A percentile compares a stretch with the other conserved stretches of the same genome.
phyloP scores from a whole-genome alignment of 768 basidiomycete genomes.

The Serendipita vermifera region DNA sequence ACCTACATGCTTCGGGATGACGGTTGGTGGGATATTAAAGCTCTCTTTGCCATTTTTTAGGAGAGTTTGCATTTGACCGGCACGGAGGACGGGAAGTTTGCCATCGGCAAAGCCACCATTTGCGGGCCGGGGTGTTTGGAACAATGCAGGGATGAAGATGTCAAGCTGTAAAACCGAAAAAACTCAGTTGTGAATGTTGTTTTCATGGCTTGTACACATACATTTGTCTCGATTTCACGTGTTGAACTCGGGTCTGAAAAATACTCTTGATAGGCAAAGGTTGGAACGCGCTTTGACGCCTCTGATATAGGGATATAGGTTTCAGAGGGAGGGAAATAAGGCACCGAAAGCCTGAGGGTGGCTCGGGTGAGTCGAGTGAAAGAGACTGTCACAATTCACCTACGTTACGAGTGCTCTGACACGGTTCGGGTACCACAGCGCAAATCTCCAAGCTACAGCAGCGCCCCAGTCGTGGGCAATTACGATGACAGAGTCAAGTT shows the following conservation, averaged over 20 bases:
- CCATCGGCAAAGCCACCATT: neutral
- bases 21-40: neutral
- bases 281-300: conserved; percentile 38
- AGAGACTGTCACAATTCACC: conserved; percentile 18
- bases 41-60: neutral
- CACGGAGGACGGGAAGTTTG: neutral
- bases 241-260: conserved; percentile 43
- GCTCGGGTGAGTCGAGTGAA: neutral
- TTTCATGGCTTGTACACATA: conserved; percentile 27
- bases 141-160: conserved; percentile 6
- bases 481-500: conserved; percentile 43
- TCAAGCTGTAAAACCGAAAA: neutral
- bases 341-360: conserved; percentile 43
- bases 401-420: conserved; percentile 48
- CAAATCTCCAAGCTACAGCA: conserved; percentile 48
- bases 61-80: neutral
- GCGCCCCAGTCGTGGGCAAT: conserved; percentile 79
- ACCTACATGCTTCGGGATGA: neutral
- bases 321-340: conserved; percentile 47
- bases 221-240: conserved; percentile 43
- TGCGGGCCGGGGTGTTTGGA: neutral
- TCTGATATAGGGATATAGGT: conserved; percentile 39
- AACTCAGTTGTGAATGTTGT: too few relatives aligned
- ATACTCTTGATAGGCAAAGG: conserved; percentile 56
- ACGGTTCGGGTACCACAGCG: conserved; percentile 58